A percentile compares a stretch with the other conserved stretches of the same genome.
phyloP scores from a whole-genome alignment of 2,329 filamentous ascomycete genomes.

The Macrophomina phaseolina region DNA sequence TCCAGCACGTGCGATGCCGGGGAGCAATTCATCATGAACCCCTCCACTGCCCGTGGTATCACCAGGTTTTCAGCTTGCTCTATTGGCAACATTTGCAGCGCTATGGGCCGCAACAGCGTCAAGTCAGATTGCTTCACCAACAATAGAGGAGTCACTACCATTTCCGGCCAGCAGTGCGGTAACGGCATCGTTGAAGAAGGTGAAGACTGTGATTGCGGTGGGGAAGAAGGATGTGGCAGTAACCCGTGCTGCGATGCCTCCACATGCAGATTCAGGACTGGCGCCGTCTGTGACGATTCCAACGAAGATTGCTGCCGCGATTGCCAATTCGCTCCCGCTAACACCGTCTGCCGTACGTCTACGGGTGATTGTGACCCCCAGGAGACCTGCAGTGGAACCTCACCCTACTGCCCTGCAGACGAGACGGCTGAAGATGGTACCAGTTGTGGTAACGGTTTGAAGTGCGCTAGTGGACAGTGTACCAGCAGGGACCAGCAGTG shows the following conservation, averaged over 20 bases:
- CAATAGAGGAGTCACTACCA: conserved; percentile 82
- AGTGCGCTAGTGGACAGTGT: conserved; percentile 91
- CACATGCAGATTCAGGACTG: conserved; percentile 82
- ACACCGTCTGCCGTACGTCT: conserved; percentile 78
- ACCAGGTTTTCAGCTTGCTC: conserved; percentile 84
- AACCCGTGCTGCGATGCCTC: conserved; percentile 83
- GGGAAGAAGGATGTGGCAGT: conserved; percentile 69
- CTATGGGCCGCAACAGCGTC: conserved; percentile 77
- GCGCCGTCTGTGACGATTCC: conserved; percentile 79
- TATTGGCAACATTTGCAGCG: conserved; percentile 92
- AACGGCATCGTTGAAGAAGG: conserved; percentile 96
- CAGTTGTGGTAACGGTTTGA: conserved; percentile 72
- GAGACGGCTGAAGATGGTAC: conserved; percentile 71
- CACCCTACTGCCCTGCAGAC: conserved; percentile 77
- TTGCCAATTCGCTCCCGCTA: conserved; percentile 71
- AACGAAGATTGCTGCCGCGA: conserved; percentile 83
- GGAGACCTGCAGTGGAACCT: conserved; percentile 78
- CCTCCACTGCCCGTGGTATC: conserved; percentile 76
- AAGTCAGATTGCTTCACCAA: conserved; percentile 79
- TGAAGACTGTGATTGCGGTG: conserved; percentile 96
- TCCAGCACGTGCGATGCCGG: conserved; percentile 72
- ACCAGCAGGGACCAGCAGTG: conserved; percentile 92
- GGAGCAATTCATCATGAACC: conserved; percentile 93
- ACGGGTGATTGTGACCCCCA: conserved; percentile 83
- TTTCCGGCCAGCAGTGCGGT: conserved; percentile 84